phyloP scores from a whole-genome alignment of 768 basidiomycete genomes.

The Suillus brevipes region DNA sequence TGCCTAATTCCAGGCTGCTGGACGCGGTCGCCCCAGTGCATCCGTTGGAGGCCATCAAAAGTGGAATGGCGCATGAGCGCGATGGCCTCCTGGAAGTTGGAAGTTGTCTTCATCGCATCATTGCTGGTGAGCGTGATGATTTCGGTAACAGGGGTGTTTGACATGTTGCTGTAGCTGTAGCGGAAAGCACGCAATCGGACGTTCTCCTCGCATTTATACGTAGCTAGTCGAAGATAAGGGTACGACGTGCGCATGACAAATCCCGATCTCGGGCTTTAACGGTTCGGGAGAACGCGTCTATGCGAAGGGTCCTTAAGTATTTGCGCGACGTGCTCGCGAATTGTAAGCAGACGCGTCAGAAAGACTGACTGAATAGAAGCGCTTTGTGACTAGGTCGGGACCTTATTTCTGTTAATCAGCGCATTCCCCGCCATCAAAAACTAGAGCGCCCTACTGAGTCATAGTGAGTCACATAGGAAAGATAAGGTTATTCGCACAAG shows the following conservation, averaged over 20 bases:
- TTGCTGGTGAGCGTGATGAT: neutral
- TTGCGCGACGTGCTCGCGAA: neutral
- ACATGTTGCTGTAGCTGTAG: neutral
- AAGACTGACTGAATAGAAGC: neutral
- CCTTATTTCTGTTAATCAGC: neutral
- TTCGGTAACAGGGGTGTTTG: neutral
- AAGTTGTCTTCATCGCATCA: neutral
- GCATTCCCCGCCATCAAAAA: neutral
- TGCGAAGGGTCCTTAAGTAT: neutral
- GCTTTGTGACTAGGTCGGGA: neutral
- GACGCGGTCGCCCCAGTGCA: slow-evolving; percentile 2
- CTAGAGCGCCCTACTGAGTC: neutral
- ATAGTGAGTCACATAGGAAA: neutral
- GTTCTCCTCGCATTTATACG: neutral
- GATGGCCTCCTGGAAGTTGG: neutral
- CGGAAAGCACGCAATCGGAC: neutral
- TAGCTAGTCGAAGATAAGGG: neutral
- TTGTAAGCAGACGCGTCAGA: neutral
- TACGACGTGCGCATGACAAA: neutral
- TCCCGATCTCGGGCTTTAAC: neutral
- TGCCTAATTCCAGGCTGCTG: slow-evolving; percentile 7
- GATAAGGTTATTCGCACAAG: neutral
- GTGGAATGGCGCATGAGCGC: neutral
- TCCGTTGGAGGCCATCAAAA: neutral
- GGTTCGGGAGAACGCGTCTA: neutral